Base-by-base conservation (phyloP, 495 filamentous ascomycete species). In the Trypethelium eluteriae region DNA sequence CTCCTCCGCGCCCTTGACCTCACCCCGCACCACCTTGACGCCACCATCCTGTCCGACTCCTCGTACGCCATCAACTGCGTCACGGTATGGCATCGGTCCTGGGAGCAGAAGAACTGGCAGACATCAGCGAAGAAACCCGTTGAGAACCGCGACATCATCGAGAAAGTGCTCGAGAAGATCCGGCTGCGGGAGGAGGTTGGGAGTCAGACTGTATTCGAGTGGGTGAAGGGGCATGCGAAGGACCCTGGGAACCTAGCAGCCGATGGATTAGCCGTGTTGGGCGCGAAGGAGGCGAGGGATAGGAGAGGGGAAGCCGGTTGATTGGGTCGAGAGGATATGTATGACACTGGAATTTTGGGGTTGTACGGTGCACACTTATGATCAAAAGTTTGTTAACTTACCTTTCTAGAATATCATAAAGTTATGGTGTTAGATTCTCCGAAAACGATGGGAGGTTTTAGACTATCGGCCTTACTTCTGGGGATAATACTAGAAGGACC, bases 11-110 rank as follows among this genome's bases (percentile, higher is more conserved):
- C 91, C 6, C 82, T 98, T 35, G 86, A 97, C 71, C 84, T 86
- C 36, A 83, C 90, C 2, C 87, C 89, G 6, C 79, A 82, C 65
- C 81, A 86, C 74, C 77, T 82, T 65, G 79, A 85, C 62, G 80
- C 91, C 14, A 81, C 83, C 41, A 91, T 98, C 70, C 82, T 88
- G 71, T 89, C 88, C 16, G 94, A 97, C 77, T 91, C 87, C 72
- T 85, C 85, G 66, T 98, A 98, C 76, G 81, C 89, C 10, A 96
- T 97, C 75, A 84, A 91, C 67, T 97, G 93, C 73, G 85, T 90
- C n/a, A 96, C 89, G 0, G 82, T 84, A 35, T 98, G 94, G 94
- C 90, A 85, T 71, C 70, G 77, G 16, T 88, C 83, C 64, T 98
- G 94, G 94, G 79, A 83, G 32, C 82, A 76, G 65, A 93, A 96